These are phyloP conservation scores for Zopfia rhizophila DNA, from an alignment of 2,329 filamentous ascomycete genomes.

Conservation along the genomic window DNA sequence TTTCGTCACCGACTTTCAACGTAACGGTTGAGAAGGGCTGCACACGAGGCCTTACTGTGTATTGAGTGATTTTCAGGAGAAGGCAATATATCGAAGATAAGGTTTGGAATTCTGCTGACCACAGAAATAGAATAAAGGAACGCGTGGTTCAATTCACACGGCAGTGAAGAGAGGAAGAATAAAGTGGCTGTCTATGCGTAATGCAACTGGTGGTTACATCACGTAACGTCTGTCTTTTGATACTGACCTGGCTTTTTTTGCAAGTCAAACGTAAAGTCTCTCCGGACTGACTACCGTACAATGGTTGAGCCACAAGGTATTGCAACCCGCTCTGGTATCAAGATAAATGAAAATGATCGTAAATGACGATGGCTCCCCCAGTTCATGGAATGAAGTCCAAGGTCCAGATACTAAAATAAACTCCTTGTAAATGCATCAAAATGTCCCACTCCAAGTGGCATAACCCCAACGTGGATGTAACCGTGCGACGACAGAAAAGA, in stretches of 20 bases:
- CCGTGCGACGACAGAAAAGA: slow-evolving; percentile 23
- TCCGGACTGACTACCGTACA: slow-evolving; percentile 42
- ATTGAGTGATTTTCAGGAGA: no score
- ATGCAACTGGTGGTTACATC: background rate
- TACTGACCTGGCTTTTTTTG: slow-evolving; percentile 1
- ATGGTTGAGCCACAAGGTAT: slow-evolving; percentile 36
- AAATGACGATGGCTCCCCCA: slow-evolving; percentile 26
- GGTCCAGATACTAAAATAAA: slow-evolving; percentile 24
- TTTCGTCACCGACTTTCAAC: slow-evolving; percentile 23
- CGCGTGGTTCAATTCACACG: no score
- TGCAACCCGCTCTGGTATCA: slow-evolving; percentile 50
- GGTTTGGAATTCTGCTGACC: no score
- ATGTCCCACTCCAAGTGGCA: slow-evolving; percentile 17
- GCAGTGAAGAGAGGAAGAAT: background rate
- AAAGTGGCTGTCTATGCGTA: background rate
- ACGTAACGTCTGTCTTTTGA: slow-evolving; percentile 23
- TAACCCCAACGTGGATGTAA: slow-evolving; percentile 7
- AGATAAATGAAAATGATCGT: slow-evolving; percentile 33
- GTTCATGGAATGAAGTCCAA: slow-evolving; percentile 28
- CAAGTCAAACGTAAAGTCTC: background rate
- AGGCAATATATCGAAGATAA: no score
- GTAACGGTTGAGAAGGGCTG: background rate
- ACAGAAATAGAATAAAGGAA: no score
- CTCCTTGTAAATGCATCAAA: slow-evolving; percentile 31
- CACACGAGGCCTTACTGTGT: no score